Evolutionary conservation across 257 asterid genomes (phyloP), one percentile per base, ranked within the genome.

Genomic region (Fraxinus anomala): DNA sequence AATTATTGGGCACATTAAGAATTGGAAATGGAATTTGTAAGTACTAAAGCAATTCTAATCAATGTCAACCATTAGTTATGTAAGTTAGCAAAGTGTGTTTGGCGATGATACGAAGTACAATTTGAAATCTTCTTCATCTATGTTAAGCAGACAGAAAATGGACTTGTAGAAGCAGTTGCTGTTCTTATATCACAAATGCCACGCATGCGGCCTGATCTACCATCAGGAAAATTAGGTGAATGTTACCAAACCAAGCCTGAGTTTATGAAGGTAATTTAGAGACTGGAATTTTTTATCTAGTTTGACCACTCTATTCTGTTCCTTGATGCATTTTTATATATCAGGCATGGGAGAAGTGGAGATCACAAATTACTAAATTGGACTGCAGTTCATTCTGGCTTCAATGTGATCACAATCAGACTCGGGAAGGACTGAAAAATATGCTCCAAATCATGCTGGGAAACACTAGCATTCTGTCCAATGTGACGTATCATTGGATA

Each of bases 261-360:
- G 82, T 95, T 95, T 81, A 85, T 95, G 96, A 93, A 93, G 94
- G 98, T 92, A 88, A 71, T 66, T 71, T 47, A 47, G 72, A 47
- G 23, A 68, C 59, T 36, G 76, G 70, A 70, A 56, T 44, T 6
- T 74, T 73, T 39, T 33, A 73, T 76, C 66, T 70, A 47, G 39
- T 21, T 40, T 78, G 68, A 65, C 66, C 28, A 72, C 23, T 40
- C 13, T 26, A 6, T 34, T 26, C 61, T 49, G 31, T 67, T n/a
- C 6, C 44, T 73, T 82, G 79, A 79, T 78, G 39, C 68, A 40
- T 75, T 77, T 24, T 34, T 69, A 79, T 75, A 77, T 86, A 49
- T 75, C 82, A 93, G 99, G 98, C 98, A 47, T 95, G 99, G 98
- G 99, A 95, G 77, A 95, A 88, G 82, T 95, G 97, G 99, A 86